These are phyloP conservation scores for Capsicum baccatum DNA, from an alignment of 257 asterid species.

Conservation along the genomic window DNA sequence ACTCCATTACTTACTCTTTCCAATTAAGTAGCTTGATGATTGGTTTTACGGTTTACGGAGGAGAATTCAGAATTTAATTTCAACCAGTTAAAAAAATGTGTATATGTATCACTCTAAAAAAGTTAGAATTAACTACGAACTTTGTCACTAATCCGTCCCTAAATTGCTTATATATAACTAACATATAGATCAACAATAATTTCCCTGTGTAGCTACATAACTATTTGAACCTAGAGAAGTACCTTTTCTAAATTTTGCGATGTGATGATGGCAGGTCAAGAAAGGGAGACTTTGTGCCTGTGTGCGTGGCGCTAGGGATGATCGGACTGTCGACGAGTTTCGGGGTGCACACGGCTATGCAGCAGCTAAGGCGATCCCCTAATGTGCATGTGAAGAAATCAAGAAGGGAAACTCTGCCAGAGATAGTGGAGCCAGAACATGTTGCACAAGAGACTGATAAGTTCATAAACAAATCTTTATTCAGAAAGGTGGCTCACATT, in stretches of 20 bases:
- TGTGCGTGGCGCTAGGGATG: slow-evolving; percentile 62
- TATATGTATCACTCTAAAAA: too few species aligned
- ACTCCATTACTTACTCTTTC: background rate
- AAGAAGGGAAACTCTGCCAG: slow-evolving; percentile 66
- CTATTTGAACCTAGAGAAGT: too few species aligned
- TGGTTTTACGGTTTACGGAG: background rate
- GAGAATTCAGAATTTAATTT: background rate
- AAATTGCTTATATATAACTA: too few species aligned
- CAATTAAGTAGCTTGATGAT: background rate
- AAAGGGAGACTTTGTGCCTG: slow-evolving; percentile 57
- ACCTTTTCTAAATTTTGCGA: background rate
- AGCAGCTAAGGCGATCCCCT: slow-evolving; percentile 60
- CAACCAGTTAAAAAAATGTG: too few species aligned
- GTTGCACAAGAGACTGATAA: slow-evolving; percentile 53
- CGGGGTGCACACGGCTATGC: slow-evolving; percentile 55
- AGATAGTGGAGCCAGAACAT: slow-evolving; percentile 67
- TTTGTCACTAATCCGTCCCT: too few species aligned
- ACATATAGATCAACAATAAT: too few species aligned
- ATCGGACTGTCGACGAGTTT: slow-evolving; percentile 44
- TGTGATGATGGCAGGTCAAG: slow-evolving; percentile 39
- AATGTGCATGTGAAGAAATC: slow-evolving; percentile 64
- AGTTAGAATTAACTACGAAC: too few species aligned
- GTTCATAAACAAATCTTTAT: slow-evolving; percentile 60
- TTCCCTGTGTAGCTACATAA: background rate
- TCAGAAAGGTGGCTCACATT: slow-evolving; percentile 69